These are phyloP conservation scores for Starmerella khaoyaiensis DNA, from an alignment of 805 yeast species.

Conservation along the genomic window DNA sequence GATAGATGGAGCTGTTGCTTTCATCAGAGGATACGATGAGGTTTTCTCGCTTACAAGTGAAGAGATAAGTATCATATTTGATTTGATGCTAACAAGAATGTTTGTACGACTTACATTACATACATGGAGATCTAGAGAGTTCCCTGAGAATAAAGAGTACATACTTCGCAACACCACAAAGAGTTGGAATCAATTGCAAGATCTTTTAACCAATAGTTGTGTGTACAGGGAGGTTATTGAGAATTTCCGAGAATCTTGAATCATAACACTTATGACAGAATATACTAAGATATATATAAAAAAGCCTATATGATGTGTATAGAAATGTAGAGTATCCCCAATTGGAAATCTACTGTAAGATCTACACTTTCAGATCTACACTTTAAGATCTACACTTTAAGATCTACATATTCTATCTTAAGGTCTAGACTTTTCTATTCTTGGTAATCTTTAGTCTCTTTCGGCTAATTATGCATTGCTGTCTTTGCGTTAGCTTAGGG, in stretches of 20 bases:
- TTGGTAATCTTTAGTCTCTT: no score
- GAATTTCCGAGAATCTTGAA: background rate
- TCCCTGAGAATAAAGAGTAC: conserved; percentile 11
- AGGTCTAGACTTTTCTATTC: no score
- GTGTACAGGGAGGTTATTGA: conserved; percentile 2
- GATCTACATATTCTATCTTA: no score
- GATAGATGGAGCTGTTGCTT: conserved; percentile 9
- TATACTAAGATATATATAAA: no score
- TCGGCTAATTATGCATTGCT: no score
- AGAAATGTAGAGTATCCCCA: no score
- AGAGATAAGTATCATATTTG: conserved; percentile 7
- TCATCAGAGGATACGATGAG: conserved; percentile 10
- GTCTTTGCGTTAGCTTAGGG: no score
- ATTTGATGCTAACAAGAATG: conserved; percentile 10
- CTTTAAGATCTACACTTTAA: no score
- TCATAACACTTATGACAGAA: no score
- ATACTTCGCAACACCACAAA: conserved; percentile 3
- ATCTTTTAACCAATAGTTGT: conserved; percentile 2
- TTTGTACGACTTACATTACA: conserved; percentile 7
- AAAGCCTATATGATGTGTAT: no score
- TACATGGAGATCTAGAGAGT: conserved; percentile 6
- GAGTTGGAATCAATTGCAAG: conserved; percentile 4
- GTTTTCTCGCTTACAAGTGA: conserved; percentile 5
- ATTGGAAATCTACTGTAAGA: no score
- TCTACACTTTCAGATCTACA: no score